These are phyloP conservation scores for Fraxinus platypoda DNA, from an alignment of 305 asterid species.

Conservation along the genomic window DNA sequence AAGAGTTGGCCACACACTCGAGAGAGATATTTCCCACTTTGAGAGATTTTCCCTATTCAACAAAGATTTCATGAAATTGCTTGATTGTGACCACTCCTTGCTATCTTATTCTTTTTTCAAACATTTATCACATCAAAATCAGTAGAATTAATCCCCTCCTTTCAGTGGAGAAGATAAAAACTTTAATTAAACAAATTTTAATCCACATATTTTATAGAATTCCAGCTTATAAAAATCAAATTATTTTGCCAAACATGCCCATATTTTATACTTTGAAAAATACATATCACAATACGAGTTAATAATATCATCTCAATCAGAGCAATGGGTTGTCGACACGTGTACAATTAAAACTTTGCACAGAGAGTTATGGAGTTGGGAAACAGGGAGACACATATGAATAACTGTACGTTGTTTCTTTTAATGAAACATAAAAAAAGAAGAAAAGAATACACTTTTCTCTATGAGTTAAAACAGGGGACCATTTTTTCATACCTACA, in stretches of 20 bases:
- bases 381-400: constrained; percentile 18
- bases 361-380: not conserved
- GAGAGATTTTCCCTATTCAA: constrained; percentile 22
- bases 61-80: constrained; percentile 38
- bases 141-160: too few species aligned
- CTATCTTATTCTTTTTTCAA: not conserved
- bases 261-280: not conserved
- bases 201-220: not conserved
- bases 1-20: constrained; percentile 27
- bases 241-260: too few species aligned
- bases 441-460: constrained; percentile 8
- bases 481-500: not conserved
- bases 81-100: constrained; percentile 47
- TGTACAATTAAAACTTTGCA: not conserved
- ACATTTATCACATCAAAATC: not conserved
- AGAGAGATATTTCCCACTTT: constrained; percentile 17
- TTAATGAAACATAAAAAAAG: constrained; percentile 57
- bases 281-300: not conserved
- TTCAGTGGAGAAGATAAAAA: too few species aligned
- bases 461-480: not conserved
- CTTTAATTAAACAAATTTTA: too few species aligned
- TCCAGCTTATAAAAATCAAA: too few species aligned
- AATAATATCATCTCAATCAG: too few species aligned
- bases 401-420: constrained; percentile 49
- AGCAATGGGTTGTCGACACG: constrained; percentile 19